These are phyloP conservation scores for Grosmannia serpens DNA, from an alignment of 2,329 filamentous ascomycete species.

Conservation along the genomic window DNA sequence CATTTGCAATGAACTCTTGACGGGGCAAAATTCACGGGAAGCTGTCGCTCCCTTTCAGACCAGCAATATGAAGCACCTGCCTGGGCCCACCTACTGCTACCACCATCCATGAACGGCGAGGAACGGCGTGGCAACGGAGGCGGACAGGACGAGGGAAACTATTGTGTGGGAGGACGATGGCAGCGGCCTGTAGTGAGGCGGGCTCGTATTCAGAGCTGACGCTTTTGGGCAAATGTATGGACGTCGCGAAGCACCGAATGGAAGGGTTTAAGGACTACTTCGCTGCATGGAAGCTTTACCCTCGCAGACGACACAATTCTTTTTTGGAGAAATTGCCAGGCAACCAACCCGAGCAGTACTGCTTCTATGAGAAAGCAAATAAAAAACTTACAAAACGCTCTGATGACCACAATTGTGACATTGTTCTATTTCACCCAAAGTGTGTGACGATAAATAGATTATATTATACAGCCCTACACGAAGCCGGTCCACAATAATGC, in stretches of 20 bases:
- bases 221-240: neutral
- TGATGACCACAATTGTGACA: too few relatives aligned
- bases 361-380: neutral
- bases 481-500: too few relatives aligned
- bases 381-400: neutral
- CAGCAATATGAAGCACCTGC: neutral
- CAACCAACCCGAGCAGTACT: slow-evolving; percentile 3
- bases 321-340: neutral
- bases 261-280: neutral
- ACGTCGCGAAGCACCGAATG: neutral
- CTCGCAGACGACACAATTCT: slow-evolving; percentile 1
- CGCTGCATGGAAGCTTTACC: slow-evolving; percentile 4
- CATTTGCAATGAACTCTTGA: neutral
- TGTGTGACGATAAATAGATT: too few relatives aligned
- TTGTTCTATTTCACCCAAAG: too few relatives aligned
- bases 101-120: neutral
- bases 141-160: neutral
- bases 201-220: neutral
- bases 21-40: neutral
- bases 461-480: too few relatives aligned
- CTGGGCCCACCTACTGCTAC: neutral
- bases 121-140: neutral
- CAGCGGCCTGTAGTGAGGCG: neutral
- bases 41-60: neutral
- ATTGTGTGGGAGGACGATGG: neutral